Percentiles rank a stretch among this genome's conserved stretches.
Conservation (phyloP, 805 yeast species). For the Starmerella tilneyi region DNA sequence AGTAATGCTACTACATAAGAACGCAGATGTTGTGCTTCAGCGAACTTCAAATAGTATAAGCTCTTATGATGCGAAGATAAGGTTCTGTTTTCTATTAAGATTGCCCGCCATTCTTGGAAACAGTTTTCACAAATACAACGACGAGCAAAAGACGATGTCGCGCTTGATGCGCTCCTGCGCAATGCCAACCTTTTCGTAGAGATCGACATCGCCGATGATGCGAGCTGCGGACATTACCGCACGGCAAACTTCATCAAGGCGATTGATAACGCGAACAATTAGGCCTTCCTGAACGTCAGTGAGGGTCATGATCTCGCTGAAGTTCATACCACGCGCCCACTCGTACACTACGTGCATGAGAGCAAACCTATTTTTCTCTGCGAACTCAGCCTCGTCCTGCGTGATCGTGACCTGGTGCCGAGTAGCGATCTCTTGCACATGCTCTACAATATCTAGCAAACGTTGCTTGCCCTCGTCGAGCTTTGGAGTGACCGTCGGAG, state of each 20-base stretch:
- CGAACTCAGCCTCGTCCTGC: conserved; percentile 73
- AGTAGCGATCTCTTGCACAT: conserved; percentile 50
- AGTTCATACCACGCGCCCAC: conserved; percentile 93
- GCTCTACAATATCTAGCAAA: conserved; percentile 60
- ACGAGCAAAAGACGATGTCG: conserved; percentile 95
- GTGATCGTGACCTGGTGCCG: conserved; percentile 65
- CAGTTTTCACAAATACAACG: conserved; percentile 69
- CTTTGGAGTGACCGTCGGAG: conserved; percentile 66
- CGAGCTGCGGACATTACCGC: conserved; percentile 89
- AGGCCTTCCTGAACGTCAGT: conserved; percentile 93
- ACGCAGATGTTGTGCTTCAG: too few relatives aligned
- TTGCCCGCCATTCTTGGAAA: too few relatives aligned
- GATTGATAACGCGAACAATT: conserved; percentile 87
- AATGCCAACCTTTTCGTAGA: conserved; percentile 77
- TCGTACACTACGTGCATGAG: conserved; percentile 90
- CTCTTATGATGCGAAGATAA: too few relatives aligned
- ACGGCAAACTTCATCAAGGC: conserved; percentile 89
- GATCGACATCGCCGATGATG: conserved; percentile 84
- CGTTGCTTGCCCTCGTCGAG: conserved; percentile 51
- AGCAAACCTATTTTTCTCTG: conserved; percentile 77
- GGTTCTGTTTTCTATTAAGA: too few relatives aligned
- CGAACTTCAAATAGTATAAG: too few relatives aligned
- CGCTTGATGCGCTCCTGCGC: conserved; percentile 94
- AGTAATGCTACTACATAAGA: too few relatives aligned
- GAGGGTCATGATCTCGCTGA: conserved; percentile 79